Base-by-base conservation (phyloP, 139 green algal genomes). In the Micromonas pusilla region DNA sequence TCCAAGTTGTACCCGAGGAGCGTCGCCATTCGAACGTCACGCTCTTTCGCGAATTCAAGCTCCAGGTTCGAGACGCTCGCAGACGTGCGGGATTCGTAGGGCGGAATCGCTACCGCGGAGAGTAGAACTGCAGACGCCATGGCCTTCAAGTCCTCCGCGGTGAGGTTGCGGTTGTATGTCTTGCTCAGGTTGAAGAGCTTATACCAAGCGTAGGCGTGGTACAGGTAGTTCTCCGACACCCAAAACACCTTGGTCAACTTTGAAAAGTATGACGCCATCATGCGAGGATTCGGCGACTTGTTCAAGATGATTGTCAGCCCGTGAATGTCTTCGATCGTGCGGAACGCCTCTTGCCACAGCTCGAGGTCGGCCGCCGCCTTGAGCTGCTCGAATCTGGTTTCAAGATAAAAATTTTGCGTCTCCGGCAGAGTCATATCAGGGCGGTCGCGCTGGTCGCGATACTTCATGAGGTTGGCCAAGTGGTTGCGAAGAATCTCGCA, bases 401-500 rank as follows among this genome's bases (percentile, higher is more conserved):
- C 96, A 78, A 97, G 82, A 85, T 97, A 96, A 74, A 96, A 87
- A 63, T 95, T 88, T 81, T 96, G 88, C 37, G 85, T 90, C 79
- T 97, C 95, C 21, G 93, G 89, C 66, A 89, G 83, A 67, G 85
- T 86, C 66, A 97, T 86, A 80, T 99, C 96, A 33, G 94, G 94
- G 76, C 90, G 84, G 76, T 99, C 93, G 64, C 93, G 85, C 66
- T 90, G 84, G 62, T 95, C 90, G n/a, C 86, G 82, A 75, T 94
- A 93, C 90, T 97, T 97, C 79, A 92, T 88, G 45, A 98, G 88
- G 83, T 96, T 98, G 63, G 84, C 72, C 45, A 99, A 88, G 88
- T 99, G 96, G 82, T 97, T 96, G 74, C 96, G 89, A 67, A 99
- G 89, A 76, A 98, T 96, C 80, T 99, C 96, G 84, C 95, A 99